Percentiles rank a stretch among this genome's conserved stretches.
phyloP scores from a whole-genome alignment of 768 basidiomycete genomes.

The Amanita pallidorosea region DNA sequence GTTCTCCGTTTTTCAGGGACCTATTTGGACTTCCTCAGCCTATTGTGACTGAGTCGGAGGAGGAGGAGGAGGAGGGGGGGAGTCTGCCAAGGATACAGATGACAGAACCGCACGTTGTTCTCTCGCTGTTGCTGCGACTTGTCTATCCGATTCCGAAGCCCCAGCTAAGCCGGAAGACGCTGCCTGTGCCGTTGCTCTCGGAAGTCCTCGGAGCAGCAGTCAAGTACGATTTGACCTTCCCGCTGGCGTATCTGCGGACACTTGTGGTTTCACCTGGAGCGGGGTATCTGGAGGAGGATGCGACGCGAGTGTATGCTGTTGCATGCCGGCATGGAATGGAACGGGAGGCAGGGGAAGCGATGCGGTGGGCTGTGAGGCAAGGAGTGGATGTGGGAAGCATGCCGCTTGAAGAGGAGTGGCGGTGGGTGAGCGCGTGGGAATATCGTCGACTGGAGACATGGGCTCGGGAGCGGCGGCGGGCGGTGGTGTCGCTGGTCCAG shows the following conservation, averaged over 20 bases:
- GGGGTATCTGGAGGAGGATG: conserved; percentile 32
- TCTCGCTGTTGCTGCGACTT: conserved; percentile 45
- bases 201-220: conserved; percentile 39
- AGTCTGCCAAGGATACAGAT: conserved; percentile 40
- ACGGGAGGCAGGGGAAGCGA: conserved; percentile 52
- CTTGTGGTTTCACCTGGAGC: conserved; percentile 33
- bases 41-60: conserved; percentile 5
- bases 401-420: conserved; percentile 52
- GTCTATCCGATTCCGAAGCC: conserved; percentile 57
- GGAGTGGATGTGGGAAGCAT: conserved; percentile 39
- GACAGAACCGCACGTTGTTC: conserved; percentile 32
- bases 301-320: conserved; percentile 60
- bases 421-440: conserved; percentile 55
- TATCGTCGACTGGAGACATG: conserved; percentile 56
- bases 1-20: conserved; percentile 59
- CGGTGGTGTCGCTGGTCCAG: conserved; percentile 29
- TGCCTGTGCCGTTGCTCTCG: conserved; percentile 37
- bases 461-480: conserved; percentile 40
- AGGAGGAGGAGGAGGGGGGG: conserved; percentile 9
- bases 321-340: conserved; percentile 57
- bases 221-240: conserved; percentile 53
- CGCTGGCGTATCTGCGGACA: conserved; percentile 36
- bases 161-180: conserved; percentile 21
- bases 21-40: conserved; percentile 59
- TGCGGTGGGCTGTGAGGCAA: conserved; percentile 38